Percentiles rank a stretch among this genome's conserved stretches.
Evolutionary conservation across 1,139 yeast genomes (phyloP).

Genomic region (Entelexis sorbosivorans): DNA sequence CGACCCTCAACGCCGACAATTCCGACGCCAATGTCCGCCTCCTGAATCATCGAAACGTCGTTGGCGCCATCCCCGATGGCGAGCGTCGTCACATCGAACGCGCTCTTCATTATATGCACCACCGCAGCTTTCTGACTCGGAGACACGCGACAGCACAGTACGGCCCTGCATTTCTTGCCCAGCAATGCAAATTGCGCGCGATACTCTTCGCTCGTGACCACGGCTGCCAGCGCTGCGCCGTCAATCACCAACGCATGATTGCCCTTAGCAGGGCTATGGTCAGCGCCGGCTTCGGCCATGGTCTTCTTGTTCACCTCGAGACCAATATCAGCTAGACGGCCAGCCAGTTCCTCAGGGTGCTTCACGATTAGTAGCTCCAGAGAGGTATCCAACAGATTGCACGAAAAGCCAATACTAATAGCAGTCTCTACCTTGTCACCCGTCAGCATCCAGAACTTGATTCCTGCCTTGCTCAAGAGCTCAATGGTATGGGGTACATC

Average conservation of each 20-base stretch:
- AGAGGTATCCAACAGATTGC: constrained; percentile 72
- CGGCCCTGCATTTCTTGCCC: constrained; percentile 90
- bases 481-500: constrained; percentile 95
- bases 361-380: constrained; percentile 68
- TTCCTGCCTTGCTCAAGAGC: constrained; percentile 74
- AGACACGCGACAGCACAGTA: constrained; percentile 94
- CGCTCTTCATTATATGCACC: constrained; percentile 72
- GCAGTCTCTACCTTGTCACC: constrained; percentile 98
- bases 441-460: constrained; percentile 91
- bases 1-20: constrained; percentile 98
- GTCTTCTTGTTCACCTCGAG: constrained; percentile 37
- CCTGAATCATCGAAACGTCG: constrained; percentile 97
- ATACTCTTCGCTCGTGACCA: constrained; percentile 50
- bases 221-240: constrained; percentile 75
- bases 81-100: constrained; percentile 74
- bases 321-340: constrained; percentile 57
- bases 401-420: constrained; percentile 90
- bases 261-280: constrained; percentile 71
- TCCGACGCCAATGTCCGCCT: constrained; percentile 97
- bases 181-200: constrained; percentile 59
- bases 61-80: constrained; percentile 98
- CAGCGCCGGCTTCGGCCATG: constrained; percentile 49
- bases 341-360: constrained; percentile 47
- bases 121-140: constrained; percentile 97
- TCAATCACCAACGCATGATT: constrained; percentile 78